These are phyloP conservation scores for Perkinsus marinus DNA, from an alignment of 169 alveolate species.

Conservation along the genomic window DNA sequence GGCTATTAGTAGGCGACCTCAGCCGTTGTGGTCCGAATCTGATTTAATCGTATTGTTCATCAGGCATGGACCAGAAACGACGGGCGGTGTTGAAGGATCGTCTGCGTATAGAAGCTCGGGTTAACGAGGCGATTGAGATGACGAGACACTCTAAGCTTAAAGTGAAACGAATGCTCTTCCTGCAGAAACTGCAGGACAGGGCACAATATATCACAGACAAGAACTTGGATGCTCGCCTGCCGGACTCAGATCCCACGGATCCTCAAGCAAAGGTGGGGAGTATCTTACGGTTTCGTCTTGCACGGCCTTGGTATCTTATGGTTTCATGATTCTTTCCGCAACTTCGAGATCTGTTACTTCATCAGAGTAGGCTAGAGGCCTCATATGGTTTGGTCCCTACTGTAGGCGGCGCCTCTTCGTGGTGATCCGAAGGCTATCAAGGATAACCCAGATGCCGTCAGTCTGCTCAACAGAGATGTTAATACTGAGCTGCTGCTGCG, in stretches of 20 bases:
- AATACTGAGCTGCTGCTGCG: not conserved
- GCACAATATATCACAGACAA: not conserved
- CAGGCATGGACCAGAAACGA: constrained; percentile 1
- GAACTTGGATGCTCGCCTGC: not conserved
- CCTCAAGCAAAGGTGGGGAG: not conserved
- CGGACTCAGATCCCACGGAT: not conserved
- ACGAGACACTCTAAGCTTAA: not conserved
- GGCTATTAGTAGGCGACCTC: not conserved
- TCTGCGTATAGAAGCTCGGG: not conserved
- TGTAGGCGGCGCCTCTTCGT: not conserved
- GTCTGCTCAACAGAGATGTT: not conserved
- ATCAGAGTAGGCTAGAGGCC: too few species aligned
- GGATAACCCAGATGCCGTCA: not conserved
- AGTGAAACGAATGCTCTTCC: not conserved
- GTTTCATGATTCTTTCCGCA: too few species aligned
- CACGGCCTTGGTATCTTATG: too few species aligned
- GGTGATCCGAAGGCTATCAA: not conserved
- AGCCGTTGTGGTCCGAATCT: too few species aligned
- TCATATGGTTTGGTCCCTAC: too few species aligned
- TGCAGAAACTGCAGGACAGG: not conserved
- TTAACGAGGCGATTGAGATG: not conserved
- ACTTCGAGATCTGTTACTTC: too few species aligned
- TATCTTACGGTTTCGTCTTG: too few species aligned
- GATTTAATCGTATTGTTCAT: not conserved
- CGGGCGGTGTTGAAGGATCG: not conserved